phyloP scores from a whole-genome alignment of 2,329 filamentous ascomycete species.

The Cladophialophora exuberans region DNA sequence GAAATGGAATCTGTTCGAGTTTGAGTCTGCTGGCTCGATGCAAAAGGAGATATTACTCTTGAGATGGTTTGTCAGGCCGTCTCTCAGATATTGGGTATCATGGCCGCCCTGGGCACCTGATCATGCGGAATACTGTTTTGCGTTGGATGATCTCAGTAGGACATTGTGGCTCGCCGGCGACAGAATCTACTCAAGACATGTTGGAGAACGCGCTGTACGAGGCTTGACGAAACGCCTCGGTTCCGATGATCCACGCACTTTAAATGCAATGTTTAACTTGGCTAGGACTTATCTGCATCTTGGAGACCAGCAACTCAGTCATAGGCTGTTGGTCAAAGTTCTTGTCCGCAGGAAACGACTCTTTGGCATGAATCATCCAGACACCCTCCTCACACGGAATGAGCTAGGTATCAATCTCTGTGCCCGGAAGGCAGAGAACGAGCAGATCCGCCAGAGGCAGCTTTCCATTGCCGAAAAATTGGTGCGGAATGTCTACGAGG shows the following conservation, averaged over 20 bases:
- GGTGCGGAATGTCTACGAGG: slow-evolving; percentile 26
- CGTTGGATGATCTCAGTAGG: slow-evolving; percentile 26
- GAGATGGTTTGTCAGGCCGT: slow-evolving; percentile 12
- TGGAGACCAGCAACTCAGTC: slow-evolving; percentile 20
- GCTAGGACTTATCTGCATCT: slow-evolving; percentile 27
- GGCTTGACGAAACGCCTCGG: slow-evolving; percentile 24
- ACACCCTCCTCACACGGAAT: slow-evolving; percentile 24
- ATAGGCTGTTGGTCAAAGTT: slow-evolving; percentile 27
- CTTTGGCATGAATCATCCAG: slow-evolving; percentile 22
- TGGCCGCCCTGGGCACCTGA: slow-evolving; percentile 14
- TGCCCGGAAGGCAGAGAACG: slow-evolving; percentile 17
- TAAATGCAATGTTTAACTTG: slow-evolving; percentile 29
- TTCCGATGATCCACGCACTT: slow-evolving; percentile 26
- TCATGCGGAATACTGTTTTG: slow-evolving; percentile 21
- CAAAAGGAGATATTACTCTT: slow-evolving; percentile 13
- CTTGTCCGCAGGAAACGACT: slow-evolving; percentile 21
- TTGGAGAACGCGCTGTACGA: slow-evolving; percentile 26
- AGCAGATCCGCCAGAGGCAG: too few species aligned
- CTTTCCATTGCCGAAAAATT: slow-evolving; percentile 24
- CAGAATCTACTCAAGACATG: slow-evolving; percentile 11
- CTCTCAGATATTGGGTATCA: slow-evolving; percentile 15
- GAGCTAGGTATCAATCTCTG: slow-evolving; percentile 26
- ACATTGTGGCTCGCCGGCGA: slow-evolving; percentile 27
- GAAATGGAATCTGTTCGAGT: slow-evolving; percentile 30
- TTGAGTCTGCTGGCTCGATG: slow-evolving; percentile 19